Conservation (phyloP, 805 yeast genomes). For the Metschnikowia proteae region DNA sequence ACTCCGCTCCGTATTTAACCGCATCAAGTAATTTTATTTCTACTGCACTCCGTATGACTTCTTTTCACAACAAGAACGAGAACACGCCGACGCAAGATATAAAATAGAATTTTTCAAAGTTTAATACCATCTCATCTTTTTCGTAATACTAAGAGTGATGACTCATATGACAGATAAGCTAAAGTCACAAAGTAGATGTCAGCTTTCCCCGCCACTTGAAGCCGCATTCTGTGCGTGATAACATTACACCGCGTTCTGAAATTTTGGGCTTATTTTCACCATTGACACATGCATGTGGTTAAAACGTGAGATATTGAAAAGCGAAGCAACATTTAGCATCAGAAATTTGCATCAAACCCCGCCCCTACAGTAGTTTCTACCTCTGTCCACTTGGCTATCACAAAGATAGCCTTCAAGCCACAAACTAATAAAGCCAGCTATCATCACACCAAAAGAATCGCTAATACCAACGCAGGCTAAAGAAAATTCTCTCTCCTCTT, state of each 20-base stretch:
- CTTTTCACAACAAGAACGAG: not conserved
- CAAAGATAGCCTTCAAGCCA: conserved; percentile 75
- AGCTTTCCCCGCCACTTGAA: not conserved
- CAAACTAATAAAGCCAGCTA: conserved; percentile 75
- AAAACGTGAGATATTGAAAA: not conserved
- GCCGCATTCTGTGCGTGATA: not conserved
- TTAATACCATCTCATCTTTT: not conserved
- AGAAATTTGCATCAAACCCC: conserved; percentile 2
- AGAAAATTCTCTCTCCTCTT: conserved; percentile 50
- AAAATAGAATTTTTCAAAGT: not conserved
- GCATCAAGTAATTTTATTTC: conserved; percentile 4
- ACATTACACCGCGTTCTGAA: not conserved
- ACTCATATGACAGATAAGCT: not conserved
- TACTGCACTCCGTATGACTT: not conserved
- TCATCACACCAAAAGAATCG: conserved; percentile 77
- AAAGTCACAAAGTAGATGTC: not conserved
- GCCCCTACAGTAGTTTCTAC: conserved; percentile 73
- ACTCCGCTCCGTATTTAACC: conserved; percentile 3
- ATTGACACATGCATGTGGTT: not conserved
- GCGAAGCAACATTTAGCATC: not conserved
- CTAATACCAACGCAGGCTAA: conserved; percentile 82
- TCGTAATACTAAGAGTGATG: not conserved
- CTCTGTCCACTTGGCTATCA: conserved; percentile 60
- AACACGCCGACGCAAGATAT: not conserved
- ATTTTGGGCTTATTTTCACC: not conserved